Evolutionary conservation across 2,329 filamentous ascomycete species (phyloP).

Genomic region (Herpotrichia juniperi): DNA sequence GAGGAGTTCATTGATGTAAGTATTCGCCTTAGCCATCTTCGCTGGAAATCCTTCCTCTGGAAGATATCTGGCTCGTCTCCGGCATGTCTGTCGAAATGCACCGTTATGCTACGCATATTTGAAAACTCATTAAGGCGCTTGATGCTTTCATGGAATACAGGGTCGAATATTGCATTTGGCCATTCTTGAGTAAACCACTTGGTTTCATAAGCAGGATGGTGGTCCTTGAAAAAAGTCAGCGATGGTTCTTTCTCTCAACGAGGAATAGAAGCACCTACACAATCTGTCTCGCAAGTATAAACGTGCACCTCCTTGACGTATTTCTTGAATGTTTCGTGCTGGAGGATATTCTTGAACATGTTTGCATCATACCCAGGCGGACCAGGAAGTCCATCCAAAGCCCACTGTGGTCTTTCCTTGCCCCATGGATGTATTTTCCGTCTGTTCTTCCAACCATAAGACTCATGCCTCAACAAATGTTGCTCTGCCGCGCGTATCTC

Average conservation of each 20-base stretch:
- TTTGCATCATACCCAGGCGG: slow-evolving; percentile 1
- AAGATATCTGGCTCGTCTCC: neutral
- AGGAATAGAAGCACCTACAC: slow-evolving; percentile 1
- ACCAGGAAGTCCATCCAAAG: too few species aligned
- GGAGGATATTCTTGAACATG: slow-evolving; percentile 8
- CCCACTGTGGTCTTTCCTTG: too few species aligned
- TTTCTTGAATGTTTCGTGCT: slow-evolving; percentile 3
- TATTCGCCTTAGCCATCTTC: neutral
- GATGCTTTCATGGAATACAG: neutral
- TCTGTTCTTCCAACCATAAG: neutral
- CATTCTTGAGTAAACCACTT: neutral
- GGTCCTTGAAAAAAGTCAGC: neutral
- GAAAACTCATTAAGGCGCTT: slow-evolving; percentile 1
- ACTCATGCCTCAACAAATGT: too few species aligned
- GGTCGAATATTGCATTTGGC: neutral
- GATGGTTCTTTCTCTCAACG: neutral
- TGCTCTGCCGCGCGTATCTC: too few species aligned
- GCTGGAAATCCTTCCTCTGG: neutral
- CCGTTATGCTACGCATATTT: slow-evolving; percentile 3
- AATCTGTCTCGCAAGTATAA: slow-evolving; percentile 12
- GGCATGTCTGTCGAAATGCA: slow-evolving; percentile 12
- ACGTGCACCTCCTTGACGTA: slow-evolving; percentile 10
- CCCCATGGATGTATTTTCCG: too few species aligned
- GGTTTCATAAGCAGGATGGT: neutral
- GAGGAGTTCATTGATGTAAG: neutral